A percentile compares a stretch with the other conserved stretches of the same genome.
Evolutionary conservation across 208 protist genomes (phyloP).

Genomic region (Leishmania amazonensis): DNA sequence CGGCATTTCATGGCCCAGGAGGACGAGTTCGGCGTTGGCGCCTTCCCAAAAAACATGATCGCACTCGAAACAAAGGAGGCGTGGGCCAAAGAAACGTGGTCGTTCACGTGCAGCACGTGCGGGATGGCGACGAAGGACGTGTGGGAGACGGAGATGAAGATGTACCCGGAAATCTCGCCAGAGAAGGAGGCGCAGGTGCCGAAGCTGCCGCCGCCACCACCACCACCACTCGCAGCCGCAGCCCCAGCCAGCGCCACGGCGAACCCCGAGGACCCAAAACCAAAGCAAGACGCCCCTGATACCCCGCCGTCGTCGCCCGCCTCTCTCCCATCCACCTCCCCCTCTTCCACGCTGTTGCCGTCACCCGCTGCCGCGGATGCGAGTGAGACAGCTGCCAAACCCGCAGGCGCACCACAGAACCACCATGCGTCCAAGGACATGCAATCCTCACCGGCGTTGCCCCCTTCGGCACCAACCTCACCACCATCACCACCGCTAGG

Average conservation of each 20-base stretch:
- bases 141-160: conserved; percentile 58
- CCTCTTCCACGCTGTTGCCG: not conserved
- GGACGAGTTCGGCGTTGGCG: conserved; percentile 77
- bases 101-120: conserved; percentile 52
- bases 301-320: not conserved
- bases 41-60: conserved; percentile 47
- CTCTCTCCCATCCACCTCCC: not conserved
- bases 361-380: not conserved
- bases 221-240: not conserved
- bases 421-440: not conserved
- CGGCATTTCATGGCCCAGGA: conserved; percentile 86
- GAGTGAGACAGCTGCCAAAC: not conserved
- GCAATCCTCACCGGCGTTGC: not conserved
- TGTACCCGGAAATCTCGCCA: conserved; percentile 41
- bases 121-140: conserved; percentile 25
- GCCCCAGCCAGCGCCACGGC: not conserved
- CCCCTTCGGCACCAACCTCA: not conserved
- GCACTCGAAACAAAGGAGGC: conserved; percentile 35
- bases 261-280: not conserved
- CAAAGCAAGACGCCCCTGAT: not conserved
- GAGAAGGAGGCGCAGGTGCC: conserved; percentile 33
- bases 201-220: conserved; percentile 1
- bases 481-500: not conserved
- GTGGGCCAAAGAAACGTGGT: conserved; percentile 54
- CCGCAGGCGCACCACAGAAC: not conserved